Percentiles rank a stretch among this genome's conserved stretches.
Evolutionary conservation across 768 basidiomycete species (phyloP).

Genomic region (Grammothele lineata): DNA sequence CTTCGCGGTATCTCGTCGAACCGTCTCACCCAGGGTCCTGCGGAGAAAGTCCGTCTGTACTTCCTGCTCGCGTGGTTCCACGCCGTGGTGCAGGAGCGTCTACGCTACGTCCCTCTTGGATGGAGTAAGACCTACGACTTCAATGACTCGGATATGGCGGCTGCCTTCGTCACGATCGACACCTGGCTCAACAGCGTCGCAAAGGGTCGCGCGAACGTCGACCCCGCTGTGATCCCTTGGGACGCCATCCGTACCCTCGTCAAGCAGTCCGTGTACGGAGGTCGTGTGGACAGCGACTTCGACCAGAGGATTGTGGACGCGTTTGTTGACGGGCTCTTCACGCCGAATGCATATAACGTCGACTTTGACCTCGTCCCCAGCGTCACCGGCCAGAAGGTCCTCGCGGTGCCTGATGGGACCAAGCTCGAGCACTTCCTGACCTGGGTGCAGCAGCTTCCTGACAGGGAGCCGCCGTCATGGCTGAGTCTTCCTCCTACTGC

Average conservation of each 20-base stretch:
- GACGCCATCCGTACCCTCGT: constrained; percentile 88
- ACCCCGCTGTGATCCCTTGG: constrained; percentile 93
- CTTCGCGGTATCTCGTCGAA: constrained; percentile 67
- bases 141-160: constrained; percentile 97
- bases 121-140: constrained; percentile 98
- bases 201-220: constrained; percentile 87
- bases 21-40: constrained; percentile 79
- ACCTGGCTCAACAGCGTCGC: constrained; percentile 79
- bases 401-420: constrained; percentile 85
- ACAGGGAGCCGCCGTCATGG: constrained; percentile 93
- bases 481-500: constrained; percentile 89
- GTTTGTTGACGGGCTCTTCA: constrained; percentile 90
- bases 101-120: constrained; percentile 92
- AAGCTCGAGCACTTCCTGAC: constrained; percentile 86
- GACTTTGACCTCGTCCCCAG: constrained; percentile 86
- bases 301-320: constrained; percentile 91
- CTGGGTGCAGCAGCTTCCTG: constrained; percentile 88
- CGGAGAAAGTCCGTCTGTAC: constrained; percentile 89
- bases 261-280: constrained; percentile 96
- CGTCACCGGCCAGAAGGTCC: constrained; percentile 47
- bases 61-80: constrained; percentile 99
- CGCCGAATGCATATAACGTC: constrained; percentile 83
- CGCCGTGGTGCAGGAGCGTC: constrained; percentile 92
- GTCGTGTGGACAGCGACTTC: constrained; percentile 90
- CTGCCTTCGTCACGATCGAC: constrained; percentile 90